Percentiles rank a stretch among this genome's conserved stretches.
Evolutionary conservation across 129 eudicot genomes (phyloP).

Genomic region (Lactuca sativa): DNA sequence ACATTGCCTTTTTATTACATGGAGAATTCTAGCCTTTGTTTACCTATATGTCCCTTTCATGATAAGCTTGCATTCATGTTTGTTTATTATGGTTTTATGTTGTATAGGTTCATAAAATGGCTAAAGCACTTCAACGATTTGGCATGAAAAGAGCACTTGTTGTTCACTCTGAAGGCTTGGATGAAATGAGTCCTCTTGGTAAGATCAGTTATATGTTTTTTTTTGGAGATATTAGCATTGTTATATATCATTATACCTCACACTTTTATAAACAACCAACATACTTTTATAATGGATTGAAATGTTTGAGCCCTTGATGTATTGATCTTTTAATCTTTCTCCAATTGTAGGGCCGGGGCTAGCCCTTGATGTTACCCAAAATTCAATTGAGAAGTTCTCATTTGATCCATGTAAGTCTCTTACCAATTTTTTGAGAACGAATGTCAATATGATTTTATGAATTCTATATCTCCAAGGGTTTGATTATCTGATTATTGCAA

Average conservation of each 20-base stretch:
- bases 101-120: conserved; percentile 78
- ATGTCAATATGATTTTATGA: neutral
- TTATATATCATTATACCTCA: neutral
- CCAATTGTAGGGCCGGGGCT: conserved; percentile 65
- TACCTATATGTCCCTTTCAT: conserved; percentile 4
- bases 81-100: neutral
- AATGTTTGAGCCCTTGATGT: neutral
- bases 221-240: neutral
- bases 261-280: neutral
- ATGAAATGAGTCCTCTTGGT: conserved; percentile 96
- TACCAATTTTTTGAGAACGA: neutral
- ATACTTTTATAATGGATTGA: neutral
- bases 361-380: conserved; percentile 77
- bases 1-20: neutral
- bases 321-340: neutral
- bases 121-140: conserved; percentile 83
- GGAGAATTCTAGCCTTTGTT: conserved; percentile 1
- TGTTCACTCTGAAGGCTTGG: conserved; percentile 94
- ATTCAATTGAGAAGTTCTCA: conserved; percentile 65
- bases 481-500: too few species aligned
- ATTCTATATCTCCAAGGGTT: neutral
- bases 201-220: conserved; percentile 4
- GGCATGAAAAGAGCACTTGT: conserved; percentile 95
- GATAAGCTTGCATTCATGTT: neutral
- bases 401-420: conserved; percentile 84